Base-by-base conservation (phyloP, 257 asterid genomes). In the Solanum phureja region DNA sequence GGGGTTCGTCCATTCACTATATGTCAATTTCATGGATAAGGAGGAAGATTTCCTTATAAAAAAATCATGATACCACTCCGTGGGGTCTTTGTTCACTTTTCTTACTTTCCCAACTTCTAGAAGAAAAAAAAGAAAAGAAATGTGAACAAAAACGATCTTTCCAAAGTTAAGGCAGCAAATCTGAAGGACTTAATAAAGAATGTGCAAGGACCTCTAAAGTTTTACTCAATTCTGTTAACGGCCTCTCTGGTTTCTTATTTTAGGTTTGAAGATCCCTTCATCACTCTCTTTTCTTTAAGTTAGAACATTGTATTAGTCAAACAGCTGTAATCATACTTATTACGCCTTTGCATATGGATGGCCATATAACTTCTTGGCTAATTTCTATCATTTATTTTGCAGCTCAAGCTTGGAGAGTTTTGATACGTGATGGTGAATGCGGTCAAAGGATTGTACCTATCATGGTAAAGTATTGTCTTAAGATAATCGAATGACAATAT, bases 391-490 rank as follows among this genome's bases (percentile, higher is more conserved):
- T 82, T 86, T 14, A 24, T 86, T 35, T 76, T 86, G 85, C 93
- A 93, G 94, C 56, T 88, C 24, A 29, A 88, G n/a, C 38, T 27
- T 76, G 35, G 35, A 40, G 62, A 68, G 34, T 11, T 86, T 75
- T 44, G 85, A n/a, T 46, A 75, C 24, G 88, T 37, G 89, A 95
- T 96, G 99, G 97, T 94, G 83, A 94, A 90, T 42, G 98, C 94
- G 52, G 87, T 89, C 87, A 95, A 91, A 89, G 98, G 98, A 79
- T 79, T 94, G 90, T 91, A 89, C 89, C 90, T 96, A 87, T 88
- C 99, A 87, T 96, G 99, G 99, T 94, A 93, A 92, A 34, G 71
- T 58, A 7, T 34, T 5, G 8, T 79, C 24, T 4, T 7, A 14
- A 11, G 4, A 40, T 40, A 40, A 76, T n/a, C 35, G 29, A 76